These are phyloP conservation scores for Globisporangium cederbergense DNA, from an alignment of 352 stramenopile species.

Conservation along the genomic window DNA sequence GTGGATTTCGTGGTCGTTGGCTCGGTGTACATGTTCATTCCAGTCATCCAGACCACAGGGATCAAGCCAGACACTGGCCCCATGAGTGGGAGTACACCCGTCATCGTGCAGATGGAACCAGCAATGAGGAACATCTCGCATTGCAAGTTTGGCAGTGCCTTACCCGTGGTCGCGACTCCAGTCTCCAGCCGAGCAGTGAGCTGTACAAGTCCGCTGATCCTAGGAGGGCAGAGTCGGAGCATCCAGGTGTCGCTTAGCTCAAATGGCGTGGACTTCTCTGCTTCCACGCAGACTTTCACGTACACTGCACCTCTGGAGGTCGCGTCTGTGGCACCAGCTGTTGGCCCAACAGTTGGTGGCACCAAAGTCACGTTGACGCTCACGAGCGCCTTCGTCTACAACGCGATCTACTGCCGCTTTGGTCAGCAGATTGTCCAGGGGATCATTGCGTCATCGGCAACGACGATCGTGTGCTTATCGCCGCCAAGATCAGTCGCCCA, in stretches of 20 bases:
- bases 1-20: slow-evolving; percentile 31
- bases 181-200: slow-evolving; percentile 14
- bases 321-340: slow-evolving; percentile 28
- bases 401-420: slow-evolving; percentile 53
- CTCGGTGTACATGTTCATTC: slow-evolving; percentile 28
- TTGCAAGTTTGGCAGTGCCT: slow-evolving; percentile 30
- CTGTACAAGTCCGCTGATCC: slow-evolving; percentile 22
- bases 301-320: slow-evolving; percentile 43
- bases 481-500: slow-evolving; percentile 14
- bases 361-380: slow-evolving; percentile 50
- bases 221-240: slow-evolving; percentile 17
- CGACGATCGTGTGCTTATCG: slow-evolving; percentile 28
- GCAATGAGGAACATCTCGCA: slow-evolving; percentile 18
- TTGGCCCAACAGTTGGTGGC: slow-evolving; percentile 47
- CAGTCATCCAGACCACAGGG: slow-evolving; percentile 14
- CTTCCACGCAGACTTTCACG: slow-evolving; percentile 29
- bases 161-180: slow-evolving; percentile 2
- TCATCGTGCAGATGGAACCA: slow-evolving; percentile 9
- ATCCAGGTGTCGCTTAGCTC: slow-evolving; percentile 29
- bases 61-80: slow-evolving; percentile 22
- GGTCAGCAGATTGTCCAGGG: slow-evolving; percentile 36
- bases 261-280: slow-evolving; percentile 38
- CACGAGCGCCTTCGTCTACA: slow-evolving; percentile 17
- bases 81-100: slow-evolving; percentile 16
- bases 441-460: slow-evolving; percentile 2